A percentile compares a stretch with the other conserved stretches of the same genome.
Evolutionary conservation across 192 early-diverging fungal species (phyloP).

Genomic region (Bifiguratus adelaidae): DNA sequence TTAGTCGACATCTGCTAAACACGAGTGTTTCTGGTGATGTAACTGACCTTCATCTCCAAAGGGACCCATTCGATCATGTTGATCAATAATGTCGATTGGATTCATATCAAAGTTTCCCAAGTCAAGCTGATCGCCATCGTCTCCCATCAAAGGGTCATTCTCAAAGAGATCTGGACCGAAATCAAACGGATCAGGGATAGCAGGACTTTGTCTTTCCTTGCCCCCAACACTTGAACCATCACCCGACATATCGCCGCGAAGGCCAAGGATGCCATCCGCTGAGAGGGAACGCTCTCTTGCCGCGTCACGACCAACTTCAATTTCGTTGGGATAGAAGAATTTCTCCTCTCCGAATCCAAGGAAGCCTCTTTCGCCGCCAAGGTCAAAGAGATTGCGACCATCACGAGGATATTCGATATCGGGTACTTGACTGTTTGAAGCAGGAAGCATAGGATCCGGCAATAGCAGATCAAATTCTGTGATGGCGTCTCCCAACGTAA

Average conservation of each 20-base stretch:
- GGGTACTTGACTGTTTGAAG: conserved; percentile 22
- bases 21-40: too few relatives aligned
- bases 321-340: conserved; percentile 31
- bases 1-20: too few relatives aligned
- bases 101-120: neutral
- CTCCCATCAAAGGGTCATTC: too few relatives aligned
- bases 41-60: neutral
- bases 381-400: conserved; percentile 23
- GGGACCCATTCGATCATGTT: neutral
- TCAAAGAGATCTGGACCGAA: too few relatives aligned
- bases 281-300: conserved; percentile 10
- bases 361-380: conserved; percentile 19
- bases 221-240: conserved; percentile 8
- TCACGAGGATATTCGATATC: conserved; percentile 24
- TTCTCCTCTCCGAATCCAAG: conserved; percentile 15
- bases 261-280: conserved; percentile 24
- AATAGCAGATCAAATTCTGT: conserved; percentile 90
- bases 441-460: conserved; percentile 62
- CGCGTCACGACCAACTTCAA: conserved; percentile 46
- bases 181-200: too few relatives aligned
- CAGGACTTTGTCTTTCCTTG: conserved; percentile 29
- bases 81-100: neutral
- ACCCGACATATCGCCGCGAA: conserved; percentile 7
- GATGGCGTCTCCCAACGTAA: conserved; percentile 79
- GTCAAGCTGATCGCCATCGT: conserved; percentile 24